phyloP scores from a whole-genome alignment of 371 early-diverging fungal species.

The Blakeslea trispora region DNA sequence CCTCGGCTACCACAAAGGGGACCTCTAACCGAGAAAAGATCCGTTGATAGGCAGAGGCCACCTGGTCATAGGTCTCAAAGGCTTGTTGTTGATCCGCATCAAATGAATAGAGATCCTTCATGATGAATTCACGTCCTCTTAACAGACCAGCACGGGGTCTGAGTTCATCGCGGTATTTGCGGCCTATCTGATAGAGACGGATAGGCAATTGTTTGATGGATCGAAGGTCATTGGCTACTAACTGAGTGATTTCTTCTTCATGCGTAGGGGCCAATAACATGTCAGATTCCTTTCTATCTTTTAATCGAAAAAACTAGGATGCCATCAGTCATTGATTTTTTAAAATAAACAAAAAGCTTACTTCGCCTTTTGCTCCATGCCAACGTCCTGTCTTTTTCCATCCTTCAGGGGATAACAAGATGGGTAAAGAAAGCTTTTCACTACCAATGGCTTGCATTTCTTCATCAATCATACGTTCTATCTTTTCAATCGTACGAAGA shows the following conservation, averaged over 20 bases:
- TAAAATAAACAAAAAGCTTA: conserved; percentile 7
- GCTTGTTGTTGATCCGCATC: conserved; percentile 74
- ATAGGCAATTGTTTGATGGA: conserved; percentile 80
- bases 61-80: conserved; percentile 68
- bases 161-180: conserved; percentile 85
- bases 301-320: conserved; percentile 70
- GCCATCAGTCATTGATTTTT: not conserved
- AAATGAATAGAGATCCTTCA: conserved; percentile 95
- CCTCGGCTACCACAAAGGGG: conserved; percentile 83
- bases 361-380: conserved; percentile 73
- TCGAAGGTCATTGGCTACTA: conserved; percentile 68
- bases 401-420: conserved; percentile 61
- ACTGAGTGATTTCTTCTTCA: conserved; percentile 87
- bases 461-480: conserved; percentile 77
- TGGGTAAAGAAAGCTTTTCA: conserved; percentile 77
- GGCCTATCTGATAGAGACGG: conserved; percentile 87
- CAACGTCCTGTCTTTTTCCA: conserved; percentile 85
- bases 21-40: conserved; percentile 78
- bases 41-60: conserved; percentile 70
- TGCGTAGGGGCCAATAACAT: conserved; percentile 86
- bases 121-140: conserved; percentile 88
- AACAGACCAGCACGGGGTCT: conserved; percentile 83
- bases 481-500: conserved; percentile 70
- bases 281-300: conserved; percentile 77
- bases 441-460: conserved; percentile 78